Base-by-base conservation (phyloP, 768 basidiomycete species). In the Bullera alba region DNA sequence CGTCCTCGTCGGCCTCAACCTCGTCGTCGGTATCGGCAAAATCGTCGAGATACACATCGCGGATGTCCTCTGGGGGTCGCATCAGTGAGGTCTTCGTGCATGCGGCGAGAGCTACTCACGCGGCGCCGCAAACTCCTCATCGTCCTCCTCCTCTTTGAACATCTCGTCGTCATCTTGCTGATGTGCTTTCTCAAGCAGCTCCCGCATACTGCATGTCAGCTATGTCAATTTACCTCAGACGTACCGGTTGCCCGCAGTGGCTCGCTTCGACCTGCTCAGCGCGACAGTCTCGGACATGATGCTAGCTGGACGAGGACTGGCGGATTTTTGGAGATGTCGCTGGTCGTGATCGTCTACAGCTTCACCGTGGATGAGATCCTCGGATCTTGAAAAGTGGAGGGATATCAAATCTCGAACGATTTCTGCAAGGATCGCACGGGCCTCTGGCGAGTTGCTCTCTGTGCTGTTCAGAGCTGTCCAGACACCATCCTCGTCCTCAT, bases 1-100 rank as follows among this genome's bases (percentile, higher is more conserved):
- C 67, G 26, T 67, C 67, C 32, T 67, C 65, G 43, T 69, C 67
- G 35, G 56, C 46, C 23, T 63, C 64, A 14, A 59, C 51, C 38
- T 71, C 70, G n/a, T 71, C 70, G 42, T 71, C 70, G 4, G 70
- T 71, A 54, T 69, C 68, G 12, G 65, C 70, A 45, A 69, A 69
- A 17, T 71, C 70, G 8, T 69, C 65, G 28, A 63, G 46, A 39
- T 55, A 69, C 2, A 69, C 65, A 54, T 71, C 70, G 17, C 58
- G 46, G 12, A 55, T 47, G 1, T 71, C 70, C 47, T 52, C 66
- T 66, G 42, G 19, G 4, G 22, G 16, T 14, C 17, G 35, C 6
- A 25, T 43, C 7, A 19, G 41, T 5, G 48, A 32, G 17, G 12
- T n/a, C 17, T 32, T 16, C 10, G 17, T 14, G 38, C 7, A 34